phyloP scores from a whole-genome alignment of 768 basidiomycete genomes.

The Psilocybe cubensis region DNA sequence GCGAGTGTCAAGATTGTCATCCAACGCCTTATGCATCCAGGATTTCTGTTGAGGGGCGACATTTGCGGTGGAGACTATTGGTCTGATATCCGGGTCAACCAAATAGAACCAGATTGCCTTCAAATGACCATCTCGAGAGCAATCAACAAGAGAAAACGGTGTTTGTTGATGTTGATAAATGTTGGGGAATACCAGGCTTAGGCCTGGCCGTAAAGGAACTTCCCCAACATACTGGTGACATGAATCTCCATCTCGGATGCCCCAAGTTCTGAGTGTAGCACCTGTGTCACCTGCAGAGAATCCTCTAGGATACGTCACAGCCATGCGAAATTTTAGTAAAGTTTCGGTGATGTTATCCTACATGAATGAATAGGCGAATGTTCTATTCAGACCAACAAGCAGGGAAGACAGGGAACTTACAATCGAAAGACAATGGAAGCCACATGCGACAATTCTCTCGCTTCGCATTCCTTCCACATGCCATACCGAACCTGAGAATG shows the following conservation, averaged over 20 bases:
- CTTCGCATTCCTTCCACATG: slow-evolving; percentile 57
- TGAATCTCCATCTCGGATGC: slow-evolving; percentile 46
- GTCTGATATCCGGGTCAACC: slow-evolving; percentile 47
- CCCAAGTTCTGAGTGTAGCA: slow-evolving; percentile 53
- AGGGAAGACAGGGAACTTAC: slow-evolving; percentile 30
- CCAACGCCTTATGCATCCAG: slow-evolving; percentile 45
- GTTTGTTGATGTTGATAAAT: slow-evolving; percentile 54
- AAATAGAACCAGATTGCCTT: slow-evolving; percentile 50
- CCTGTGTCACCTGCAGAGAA: slow-evolving; percentile 49
- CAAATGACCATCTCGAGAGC: slow-evolving; percentile 42
- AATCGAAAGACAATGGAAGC: slow-evolving; percentile 40
- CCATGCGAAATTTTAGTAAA: slow-evolving; percentile 51
- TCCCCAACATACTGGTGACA: slow-evolving; percentile 52
- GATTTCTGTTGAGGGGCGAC: slow-evolving; percentile 55
- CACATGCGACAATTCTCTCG: slow-evolving; percentile 53
- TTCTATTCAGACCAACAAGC: not conserved
- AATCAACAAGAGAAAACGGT: slow-evolving; percentile 42
- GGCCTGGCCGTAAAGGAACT: slow-evolving; percentile 36
- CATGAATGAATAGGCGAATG: not conserved
- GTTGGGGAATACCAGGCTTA: slow-evolving; percentile 56
- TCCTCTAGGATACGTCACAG: slow-evolving; percentile 48
- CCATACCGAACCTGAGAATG: slow-evolving; percentile 43
- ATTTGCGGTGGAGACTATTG: slow-evolving; percentile 42
- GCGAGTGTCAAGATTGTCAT: slow-evolving; percentile 34
- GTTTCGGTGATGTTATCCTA: slow-evolving; percentile 48